Evolutionary conservation across 345 rosid species (phyloP).

Genomic region (Turnera subulata): DNA sequence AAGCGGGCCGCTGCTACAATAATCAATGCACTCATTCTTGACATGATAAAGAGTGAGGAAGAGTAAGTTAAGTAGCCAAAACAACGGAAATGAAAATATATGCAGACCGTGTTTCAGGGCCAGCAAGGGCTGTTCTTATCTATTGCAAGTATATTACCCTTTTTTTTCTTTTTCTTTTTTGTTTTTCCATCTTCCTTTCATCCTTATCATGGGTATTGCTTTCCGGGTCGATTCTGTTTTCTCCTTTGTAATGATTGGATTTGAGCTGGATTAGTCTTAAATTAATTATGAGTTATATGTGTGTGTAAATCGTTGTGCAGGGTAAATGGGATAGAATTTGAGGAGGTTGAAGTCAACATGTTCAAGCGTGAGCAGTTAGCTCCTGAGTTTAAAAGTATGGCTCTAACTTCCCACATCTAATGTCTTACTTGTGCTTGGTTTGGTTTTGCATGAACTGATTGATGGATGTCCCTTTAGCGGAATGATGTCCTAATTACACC

Average conservation of each 20-base stretch:
- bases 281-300: neutral
- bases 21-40: too few species aligned
- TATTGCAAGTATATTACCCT: conserved; percentile 99
- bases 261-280: neutral
- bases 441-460: too few species aligned
- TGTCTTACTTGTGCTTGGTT: too few species aligned
- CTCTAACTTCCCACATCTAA: too few species aligned
- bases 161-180: neutral
- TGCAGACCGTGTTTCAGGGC: conserved; percentile 73
- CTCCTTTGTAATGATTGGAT: too few species aligned
- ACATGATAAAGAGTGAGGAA: too few species aligned
- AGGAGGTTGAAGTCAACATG: conserved; percentile 55
- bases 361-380: conserved; percentile 50
- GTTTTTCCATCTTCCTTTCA: neutral
- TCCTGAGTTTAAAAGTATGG: conserved; percentile 70
- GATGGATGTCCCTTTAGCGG: too few species aligned
- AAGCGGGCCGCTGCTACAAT: too few species aligned
- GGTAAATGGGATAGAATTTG: conserved; percentile 67
- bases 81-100: too few species aligned
- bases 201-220: neutral
- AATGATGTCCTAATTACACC: too few species aligned
- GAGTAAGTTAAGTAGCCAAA: too few species aligned
- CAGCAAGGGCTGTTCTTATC: conserved; percentile 69
- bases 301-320: conserved; percentile 37
- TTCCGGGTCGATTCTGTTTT: neutral